These are phyloP conservation scores for Neopestalotiopsis clavispora DNA, from an alignment of 2,329 filamentous ascomycete species.

Conservation along the genomic window DNA sequence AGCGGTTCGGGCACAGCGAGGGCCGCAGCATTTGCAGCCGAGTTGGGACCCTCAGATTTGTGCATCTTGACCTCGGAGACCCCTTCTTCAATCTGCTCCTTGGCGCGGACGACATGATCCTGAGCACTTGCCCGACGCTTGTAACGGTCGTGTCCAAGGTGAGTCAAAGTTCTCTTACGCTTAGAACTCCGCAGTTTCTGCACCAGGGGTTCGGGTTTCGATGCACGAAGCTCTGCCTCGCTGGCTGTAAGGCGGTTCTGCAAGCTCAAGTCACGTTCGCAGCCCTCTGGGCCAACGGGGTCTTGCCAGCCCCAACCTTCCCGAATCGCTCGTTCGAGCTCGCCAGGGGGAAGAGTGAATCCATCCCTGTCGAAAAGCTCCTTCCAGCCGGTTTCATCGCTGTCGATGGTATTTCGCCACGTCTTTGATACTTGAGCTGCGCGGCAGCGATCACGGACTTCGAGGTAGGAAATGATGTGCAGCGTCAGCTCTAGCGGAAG, in stretches of 20 bases:
- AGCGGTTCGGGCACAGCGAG: conserved; percentile 81
- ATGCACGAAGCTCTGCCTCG: conserved; percentile 53
- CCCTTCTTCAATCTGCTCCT: conserved; percentile 37
- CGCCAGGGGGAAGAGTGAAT: conserved; percentile 77
- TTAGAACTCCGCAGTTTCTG: conserved; percentile 56
- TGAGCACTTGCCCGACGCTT: conserved; percentile 59
- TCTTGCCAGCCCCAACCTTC: conserved; percentile 99
- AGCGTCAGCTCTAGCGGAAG: conserved; percentile 87
- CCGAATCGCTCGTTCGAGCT: conserved; percentile 82
- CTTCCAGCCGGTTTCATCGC: conserved; percentile 96
- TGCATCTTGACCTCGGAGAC: conserved; percentile 50
- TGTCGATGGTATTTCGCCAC: conserved; percentile 90
- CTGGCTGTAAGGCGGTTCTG: conserved; percentile 56
- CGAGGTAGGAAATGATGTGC: conserved; percentile 85
- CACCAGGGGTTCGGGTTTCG: conserved; percentile 46
- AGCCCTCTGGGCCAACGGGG: conserved; percentile 74
- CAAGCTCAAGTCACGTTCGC: conserved; percentile 79
- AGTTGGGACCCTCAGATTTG: conserved; percentile 81
- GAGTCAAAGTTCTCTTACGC: conserved; percentile 58
- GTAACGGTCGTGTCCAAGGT: conserved; percentile 52
- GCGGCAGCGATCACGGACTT: conserved; percentile 83
- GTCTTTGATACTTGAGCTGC: conserved; percentile 93
- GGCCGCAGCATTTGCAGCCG: conserved; percentile 84
- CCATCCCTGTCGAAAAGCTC: conserved; percentile 86
- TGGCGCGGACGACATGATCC: conserved; percentile 40